Base-by-base conservation (phyloP, 164 flowering plant species). In the Kingdonia uniflora region DNA sequence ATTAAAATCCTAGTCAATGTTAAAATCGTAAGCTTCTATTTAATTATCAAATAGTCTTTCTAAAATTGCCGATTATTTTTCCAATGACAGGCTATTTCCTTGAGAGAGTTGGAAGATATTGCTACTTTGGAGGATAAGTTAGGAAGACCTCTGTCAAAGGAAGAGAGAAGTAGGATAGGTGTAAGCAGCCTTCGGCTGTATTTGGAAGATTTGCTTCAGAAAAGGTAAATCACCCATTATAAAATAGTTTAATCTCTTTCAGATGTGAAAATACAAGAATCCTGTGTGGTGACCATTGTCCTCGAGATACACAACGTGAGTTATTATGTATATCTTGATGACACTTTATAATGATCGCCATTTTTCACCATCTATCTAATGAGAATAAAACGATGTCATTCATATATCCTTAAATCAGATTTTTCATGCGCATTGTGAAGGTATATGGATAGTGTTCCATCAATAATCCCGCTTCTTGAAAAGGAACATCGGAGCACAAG, bases 381-480 rank as follows among this genome's bases (percentile, higher is more conserved):
- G 21, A 6, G 49, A 1, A 44, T 47, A 16, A 11, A 50, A 1
- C 16, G 13, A 21, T 25, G 21, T 44, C 6, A 37, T 24, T 48
- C 14, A 10, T 51, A 49, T 61, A 15, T n/a, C n/a, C n/a, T 39
- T 50, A 25, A 35, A 20, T 52, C 55, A 21, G 54, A 57, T 17
- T 19, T 55, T 17, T 14, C 13, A 14, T 12, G 43, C 59, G 41
- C 41, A 49, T 51, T 63, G 23, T 40, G 29, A 49, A 91, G 98
- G 81, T 92, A 87, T 59, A 80, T 87, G 94, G 88, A 92, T 23
- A 87, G 67, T 59, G 85, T 87, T 47, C 98, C 96, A 15, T 40
- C 73, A 62, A 81, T 92, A 64, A 78, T 92, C 71, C 96, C 98
- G 40, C 95, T 87, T 65, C 98, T 92, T 61, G 98, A 85, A 48